A percentile compares a stretch with the other conserved stretches of the same genome.
Evolutionary conservation across 768 basidiomycete species (phyloP).

Genomic region (Exidia glandulosa): DNA sequence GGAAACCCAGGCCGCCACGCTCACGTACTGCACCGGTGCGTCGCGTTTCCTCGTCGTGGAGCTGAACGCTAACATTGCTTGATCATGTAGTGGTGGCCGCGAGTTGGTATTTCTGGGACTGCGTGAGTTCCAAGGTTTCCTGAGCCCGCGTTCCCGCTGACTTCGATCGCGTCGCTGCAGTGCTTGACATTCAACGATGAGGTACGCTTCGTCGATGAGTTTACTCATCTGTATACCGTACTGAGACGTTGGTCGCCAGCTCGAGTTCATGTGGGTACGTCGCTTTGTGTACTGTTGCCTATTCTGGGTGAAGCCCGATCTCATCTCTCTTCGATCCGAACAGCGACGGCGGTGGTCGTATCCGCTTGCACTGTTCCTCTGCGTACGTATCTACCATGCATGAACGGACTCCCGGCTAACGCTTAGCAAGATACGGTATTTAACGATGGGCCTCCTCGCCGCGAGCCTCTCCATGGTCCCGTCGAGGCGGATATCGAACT

Average conservation of each 20-base stretch:
- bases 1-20: not conserved
- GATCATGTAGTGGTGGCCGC: not conserved
- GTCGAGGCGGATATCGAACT: not conserved
- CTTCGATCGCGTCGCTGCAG: too few species aligned
- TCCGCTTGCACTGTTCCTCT: not conserved
- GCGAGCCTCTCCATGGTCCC: not conserved
- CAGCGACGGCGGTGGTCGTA: not conserved
- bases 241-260: not conserved
- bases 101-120: not conserved
- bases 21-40: not conserved
- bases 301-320: not conserved
- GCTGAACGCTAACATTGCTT: not conserved
- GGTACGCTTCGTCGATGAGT: not conserved
- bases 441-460: not conserved
- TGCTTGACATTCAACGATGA: not conserved
- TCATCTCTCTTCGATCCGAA: not conserved
- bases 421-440: not conserved
- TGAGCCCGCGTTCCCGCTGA: not conserved
- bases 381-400: not conserved
- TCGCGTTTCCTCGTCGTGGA: not conserved
- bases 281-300: not conserved
- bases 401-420: not conserved
- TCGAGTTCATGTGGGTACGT: not conserved
- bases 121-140: not conserved
- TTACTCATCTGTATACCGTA: not conserved